Evolutionary conservation across 495 filamentous ascomycete species (phyloP).

Genomic region (Penicillium cataractarum): DNA sequence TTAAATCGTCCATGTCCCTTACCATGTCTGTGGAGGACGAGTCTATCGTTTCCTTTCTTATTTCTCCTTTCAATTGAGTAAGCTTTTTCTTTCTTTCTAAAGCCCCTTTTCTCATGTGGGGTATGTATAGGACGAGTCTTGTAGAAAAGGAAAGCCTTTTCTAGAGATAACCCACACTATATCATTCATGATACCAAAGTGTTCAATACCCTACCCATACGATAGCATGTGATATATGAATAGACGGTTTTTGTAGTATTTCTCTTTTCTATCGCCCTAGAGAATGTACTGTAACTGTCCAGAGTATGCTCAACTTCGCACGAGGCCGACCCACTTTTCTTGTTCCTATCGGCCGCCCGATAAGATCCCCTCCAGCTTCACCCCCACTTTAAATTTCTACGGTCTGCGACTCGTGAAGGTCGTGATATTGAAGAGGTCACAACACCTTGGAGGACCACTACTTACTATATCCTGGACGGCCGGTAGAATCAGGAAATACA

Average conservation of each 20-base stretch:
- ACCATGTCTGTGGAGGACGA: not conserved
- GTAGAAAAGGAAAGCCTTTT: too few species aligned
- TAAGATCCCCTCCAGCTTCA: slow-evolving; percentile 19
- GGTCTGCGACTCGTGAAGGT: not conserved
- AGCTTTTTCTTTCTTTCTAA: too few species aligned
- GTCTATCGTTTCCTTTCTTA: not conserved
- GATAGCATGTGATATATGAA: too few species aligned
- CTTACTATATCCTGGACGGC: not conserved
- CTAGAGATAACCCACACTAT: too few species aligned
- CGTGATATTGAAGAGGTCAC: not conserved
- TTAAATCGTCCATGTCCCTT: not conserved
- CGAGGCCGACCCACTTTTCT: slow-evolving; percentile 24
- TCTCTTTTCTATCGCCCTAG: too few species aligned
- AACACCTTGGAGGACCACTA: not conserved
- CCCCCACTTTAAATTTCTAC: slow-evolving; percentile 5
- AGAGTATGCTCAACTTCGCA: too few species aligned
- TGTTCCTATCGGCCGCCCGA: slow-evolving; percentile 16
- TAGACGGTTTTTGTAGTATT: too few species aligned
- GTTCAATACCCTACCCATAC: too few species aligned
- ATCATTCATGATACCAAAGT: too few species aligned
- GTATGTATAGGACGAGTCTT: too few species aligned
- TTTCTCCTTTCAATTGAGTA: not conserved
- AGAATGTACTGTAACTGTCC: too few species aligned
- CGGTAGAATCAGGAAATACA: not conserved
- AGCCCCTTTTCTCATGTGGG: too few species aligned